A percentile compares a stretch with the other conserved stretches of the same genome.
These are phyloP conservation scores for Asterochloris erici DNA, from an alignment of 139 green algal species.

Conservation along the genomic window DNA sequence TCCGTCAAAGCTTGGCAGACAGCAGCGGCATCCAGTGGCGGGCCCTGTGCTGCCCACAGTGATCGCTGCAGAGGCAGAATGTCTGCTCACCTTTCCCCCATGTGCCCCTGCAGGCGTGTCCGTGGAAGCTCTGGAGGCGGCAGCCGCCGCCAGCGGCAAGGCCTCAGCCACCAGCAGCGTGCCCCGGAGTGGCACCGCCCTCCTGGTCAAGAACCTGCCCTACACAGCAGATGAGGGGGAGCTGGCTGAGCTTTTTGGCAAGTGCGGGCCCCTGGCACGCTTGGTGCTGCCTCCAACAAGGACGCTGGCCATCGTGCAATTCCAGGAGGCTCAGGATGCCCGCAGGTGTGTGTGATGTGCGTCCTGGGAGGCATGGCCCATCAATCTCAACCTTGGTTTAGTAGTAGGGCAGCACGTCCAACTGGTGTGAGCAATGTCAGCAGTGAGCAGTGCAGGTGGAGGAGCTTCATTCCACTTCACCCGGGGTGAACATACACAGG, in stretches of 20 bases:
- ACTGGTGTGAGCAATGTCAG: no score
- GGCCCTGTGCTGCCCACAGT: no score
- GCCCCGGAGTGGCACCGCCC: conserved; percentile 51
- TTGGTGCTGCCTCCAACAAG: conserved; percentile 83
- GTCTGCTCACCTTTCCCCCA: no score
- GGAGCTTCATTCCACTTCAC: no score
- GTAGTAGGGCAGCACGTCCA: no score
- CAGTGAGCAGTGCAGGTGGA: no score
- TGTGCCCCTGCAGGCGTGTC: conserved; percentile 50
- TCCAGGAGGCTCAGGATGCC: conserved; percentile 59
- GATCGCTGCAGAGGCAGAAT: no score
- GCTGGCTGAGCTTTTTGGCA: conserved; percentile 61
- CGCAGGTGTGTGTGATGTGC: neutral
- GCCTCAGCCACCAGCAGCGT: conserved; percentile 32
- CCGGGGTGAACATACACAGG: no score
- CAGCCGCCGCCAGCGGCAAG: conserved; percentile 62
- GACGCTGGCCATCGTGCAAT: conserved; percentile 91
- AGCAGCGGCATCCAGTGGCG: no score
- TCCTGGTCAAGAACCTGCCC: conserved; percentile 98
- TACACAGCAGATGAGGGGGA: conserved; percentile 66
- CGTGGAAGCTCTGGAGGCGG: conserved; percentile 68
- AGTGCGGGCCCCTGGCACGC: conserved; percentile 49
- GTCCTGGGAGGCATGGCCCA: no score
- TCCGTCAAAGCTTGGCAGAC: no score
- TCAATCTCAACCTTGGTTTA: no score